Conservation (phyloP, 805 yeast species). For the Wickerhamomyces chaumierensis region DNA sequence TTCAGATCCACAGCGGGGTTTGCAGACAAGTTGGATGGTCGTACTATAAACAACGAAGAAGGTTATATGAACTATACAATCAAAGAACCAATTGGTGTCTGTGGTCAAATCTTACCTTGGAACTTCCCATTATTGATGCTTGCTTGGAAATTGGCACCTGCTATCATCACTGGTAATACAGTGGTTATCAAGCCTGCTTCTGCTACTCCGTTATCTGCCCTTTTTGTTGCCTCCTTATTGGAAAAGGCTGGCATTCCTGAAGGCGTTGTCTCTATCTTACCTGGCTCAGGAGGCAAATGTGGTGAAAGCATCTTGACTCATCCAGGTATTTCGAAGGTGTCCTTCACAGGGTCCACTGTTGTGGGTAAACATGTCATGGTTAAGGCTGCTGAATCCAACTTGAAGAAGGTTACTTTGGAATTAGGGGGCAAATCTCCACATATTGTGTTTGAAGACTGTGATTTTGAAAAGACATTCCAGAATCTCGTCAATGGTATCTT, state of each 20-base stretch:
- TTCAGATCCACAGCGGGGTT: constrained; percentile 64
- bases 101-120: constrained; percentile 83
- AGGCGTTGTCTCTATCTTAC: constrained; percentile 64
- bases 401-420: constrained; percentile 73
- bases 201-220: constrained; percentile 65
- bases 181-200: constrained; percentile 67
- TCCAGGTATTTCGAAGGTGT: constrained; percentile 60
- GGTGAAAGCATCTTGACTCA: constrained; percentile 65
- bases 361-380: constrained; percentile 64
- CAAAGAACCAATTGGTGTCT: constrained; percentile 70
- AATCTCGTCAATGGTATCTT: constrained; percentile 58
- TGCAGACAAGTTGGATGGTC: constrained; percentile 60
- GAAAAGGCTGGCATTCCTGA: constrained; percentile 64
- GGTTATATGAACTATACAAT: constrained; percentile 54
- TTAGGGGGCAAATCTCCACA: constrained; percentile 80
- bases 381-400: constrained; percentile 56
- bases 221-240: constrained; percentile 48
- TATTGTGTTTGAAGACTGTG: constrained; percentile 61
- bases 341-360: constrained; percentile 75
- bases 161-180: constrained; percentile 68
- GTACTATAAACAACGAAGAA: constrained; percentile 50
- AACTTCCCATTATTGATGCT: constrained; percentile 75
- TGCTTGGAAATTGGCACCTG: constrained; percentile 74
- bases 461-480: constrained; percentile 34
- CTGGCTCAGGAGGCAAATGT: constrained; percentile 65